Evolutionary conservation across 148 eudicot genomes (phyloP), one percentile per base, ranked within the genome.

Genomic region (Suaeda aralocaspica): DNA sequence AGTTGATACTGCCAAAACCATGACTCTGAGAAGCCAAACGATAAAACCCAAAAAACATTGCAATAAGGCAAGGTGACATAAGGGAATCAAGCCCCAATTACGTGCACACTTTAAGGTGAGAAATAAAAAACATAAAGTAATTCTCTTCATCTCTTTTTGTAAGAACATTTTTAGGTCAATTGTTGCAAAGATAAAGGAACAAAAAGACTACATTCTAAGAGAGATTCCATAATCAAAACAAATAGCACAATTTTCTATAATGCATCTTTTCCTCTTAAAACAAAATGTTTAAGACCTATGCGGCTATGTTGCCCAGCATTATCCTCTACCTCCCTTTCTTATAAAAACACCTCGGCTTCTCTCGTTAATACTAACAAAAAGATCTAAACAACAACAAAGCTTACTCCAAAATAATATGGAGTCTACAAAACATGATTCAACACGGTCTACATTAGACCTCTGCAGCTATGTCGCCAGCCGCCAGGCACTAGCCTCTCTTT

Each of bases 1-100:
- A 85, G 83, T 94, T 79, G 80, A 94, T 85, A 87, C 98, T 94
- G 98, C 81, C 85, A 94, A 87, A 89, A 87, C 59, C 84, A 88
- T 67, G 83, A 88, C 80, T 86, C 87, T 86, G 85, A 85, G 98
- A 88, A 72, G 68, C 78, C 76, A 79, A 82, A 70, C 55, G 52
- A 79, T 73, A 72, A 59, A 73, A 59, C 72, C 59, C 80, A 79
- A 64, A 77, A 71, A 66, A 72, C 65, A 79, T 36, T 72, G 77
- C 65, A 71, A 78, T 76, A 70, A 64, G 70, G 61, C 78, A 76
- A 72, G 51, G 72, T 72, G 73, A 83, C 82, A 72, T 58, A 69
- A 67, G 59, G 50, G 55, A 77, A 58, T 74, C 55, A 64, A 59
- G 74, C 74, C 74, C 77, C 68, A 53, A 72, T 59, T 10, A 45